Percentiles rank a stretch among this genome's conserved stretches.
These are phyloP conservation scores for Alternaria conjuncta DNA, from an alignment of 2,329 filamentous ascomycete genomes.

Conservation along the genomic window DNA sequence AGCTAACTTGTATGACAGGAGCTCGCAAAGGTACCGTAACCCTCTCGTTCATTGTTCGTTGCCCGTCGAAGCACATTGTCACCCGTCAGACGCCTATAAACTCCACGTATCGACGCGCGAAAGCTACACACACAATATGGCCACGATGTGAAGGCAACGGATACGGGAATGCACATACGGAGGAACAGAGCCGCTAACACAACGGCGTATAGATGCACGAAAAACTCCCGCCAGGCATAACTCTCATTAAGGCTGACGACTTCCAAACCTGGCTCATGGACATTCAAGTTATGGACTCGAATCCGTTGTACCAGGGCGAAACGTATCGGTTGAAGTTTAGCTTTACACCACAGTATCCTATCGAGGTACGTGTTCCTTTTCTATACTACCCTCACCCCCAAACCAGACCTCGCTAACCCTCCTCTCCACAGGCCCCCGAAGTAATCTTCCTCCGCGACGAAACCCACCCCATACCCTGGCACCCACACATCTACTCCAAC, in stretches of 20 bases:
- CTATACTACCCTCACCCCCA: neutral
- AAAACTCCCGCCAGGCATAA: slow-evolving; percentile 71
- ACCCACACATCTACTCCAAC: slow-evolving; percentile 98
- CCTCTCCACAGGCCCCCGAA: slow-evolving; percentile 78
- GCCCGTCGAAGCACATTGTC: neutral
- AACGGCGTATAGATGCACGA: slow-evolving; percentile 57
- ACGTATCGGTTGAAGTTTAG: slow-evolving; percentile 85
- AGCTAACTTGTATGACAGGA: slow-evolving; percentile 17
- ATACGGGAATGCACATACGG: neutral
- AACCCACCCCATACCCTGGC: slow-evolving; percentile 77
- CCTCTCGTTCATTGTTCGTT: neutral
- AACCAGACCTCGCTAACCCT: neutral
- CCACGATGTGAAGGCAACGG: neutral
- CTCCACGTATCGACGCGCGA: neutral
- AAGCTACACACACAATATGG: neutral
- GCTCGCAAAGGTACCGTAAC: slow-evolving; percentile 27
- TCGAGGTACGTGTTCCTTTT: slow-evolving; percentile 59
- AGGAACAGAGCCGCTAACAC: neutral
- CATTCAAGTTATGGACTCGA: slow-evolving; percentile 86
- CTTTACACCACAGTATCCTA: slow-evolving; percentile 85
- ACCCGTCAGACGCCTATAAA: neutral
- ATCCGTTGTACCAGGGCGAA: slow-evolving; percentile 84
- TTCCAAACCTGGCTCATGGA: slow-evolving; percentile 92
- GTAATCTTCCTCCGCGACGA: slow-evolving; percentile 79
- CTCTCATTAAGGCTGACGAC: slow-evolving; percentile 79